Evolutionary conservation across 805 yeast genomes (phyloP).

Genomic region (Maudiozyma pseudohumilis): DNA sequence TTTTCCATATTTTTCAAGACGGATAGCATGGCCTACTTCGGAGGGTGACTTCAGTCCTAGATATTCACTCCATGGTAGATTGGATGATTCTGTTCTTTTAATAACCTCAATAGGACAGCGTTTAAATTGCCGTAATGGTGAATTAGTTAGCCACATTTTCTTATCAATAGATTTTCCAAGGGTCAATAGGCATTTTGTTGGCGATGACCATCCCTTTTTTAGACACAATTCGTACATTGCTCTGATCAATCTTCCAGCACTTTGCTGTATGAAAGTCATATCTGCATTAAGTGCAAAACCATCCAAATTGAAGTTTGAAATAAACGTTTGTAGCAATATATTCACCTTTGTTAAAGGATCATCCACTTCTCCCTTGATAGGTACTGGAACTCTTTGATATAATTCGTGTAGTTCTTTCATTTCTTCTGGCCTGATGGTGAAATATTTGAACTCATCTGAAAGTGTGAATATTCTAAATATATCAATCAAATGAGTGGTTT

Average conservation of each 20-base stretch:
- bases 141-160: constrained; percentile 73
- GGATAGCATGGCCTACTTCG: constrained; percentile 76
- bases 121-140: constrained; percentile 80
- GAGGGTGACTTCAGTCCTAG: constrained; percentile 53
- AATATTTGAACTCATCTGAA: constrained; percentile 76
- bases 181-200: constrained; percentile 48
- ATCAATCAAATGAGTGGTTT: constrained; percentile 62
- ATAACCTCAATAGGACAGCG: constrained; percentile 64
- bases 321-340: constrained; percentile 73
- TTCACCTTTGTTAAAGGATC: constrained; percentile 74
- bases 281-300: constrained; percentile 91
- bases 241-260: constrained; percentile 79
- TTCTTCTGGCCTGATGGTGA: constrained; percentile 85
- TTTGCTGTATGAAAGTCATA: constrained; percentile 86
- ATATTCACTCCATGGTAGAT: constrained; percentile 72
- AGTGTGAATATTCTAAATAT: constrained; percentile 64
- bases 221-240: constrained; percentile 76
- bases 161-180: constrained; percentile 72
- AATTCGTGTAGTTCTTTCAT: constrained; percentile 59
- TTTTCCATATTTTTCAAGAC: constrained; percentile 58
- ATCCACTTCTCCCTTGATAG: constrained; percentile 60
- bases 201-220: constrained; percentile 58
- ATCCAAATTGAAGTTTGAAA: constrained; percentile 64
- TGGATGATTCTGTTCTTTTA: constrained; percentile 65
- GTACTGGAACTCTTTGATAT: constrained; percentile 71